Conservation (phyloP, 225 moss, liverwort and hornwort species). For the Neckera pumila region DNA sequence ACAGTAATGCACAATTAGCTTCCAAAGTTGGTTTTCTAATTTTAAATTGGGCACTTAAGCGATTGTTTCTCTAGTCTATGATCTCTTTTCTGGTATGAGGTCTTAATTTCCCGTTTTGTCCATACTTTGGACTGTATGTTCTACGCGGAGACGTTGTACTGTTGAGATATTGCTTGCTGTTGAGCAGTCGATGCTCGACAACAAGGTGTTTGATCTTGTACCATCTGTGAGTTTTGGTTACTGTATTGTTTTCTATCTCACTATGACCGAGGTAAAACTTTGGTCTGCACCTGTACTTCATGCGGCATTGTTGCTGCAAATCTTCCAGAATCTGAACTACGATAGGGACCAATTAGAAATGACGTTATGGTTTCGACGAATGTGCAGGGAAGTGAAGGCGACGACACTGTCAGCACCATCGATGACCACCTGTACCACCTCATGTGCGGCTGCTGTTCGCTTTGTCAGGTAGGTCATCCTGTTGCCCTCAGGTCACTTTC, state of each 20-base stretch:
- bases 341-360: not conserved
- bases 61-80: not conserved
- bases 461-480: constrained; percentile 35
- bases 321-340: not conserved
- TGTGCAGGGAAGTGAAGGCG: constrained; percentile 48
- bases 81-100: not conserved
- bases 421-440: constrained; percentile 55
- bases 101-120: not conserved
- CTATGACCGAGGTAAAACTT: not conserved
- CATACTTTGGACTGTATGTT: not conserved
- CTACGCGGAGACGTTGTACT: not conserved
- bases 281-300: not conserved
- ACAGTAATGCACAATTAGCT: not conserved
- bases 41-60: not conserved
- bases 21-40: not conserved
- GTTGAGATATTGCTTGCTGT: not conserved
- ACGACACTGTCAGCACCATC: constrained; percentile 42
- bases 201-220: not conserved
- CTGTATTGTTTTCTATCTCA: not conserved
- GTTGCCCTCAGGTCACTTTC: not conserved
- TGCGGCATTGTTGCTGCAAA: not conserved
- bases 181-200: not conserved
- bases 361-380: not conserved
- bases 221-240: not conserved
- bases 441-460: constrained; percentile 58